Evolutionary conservation across 768 basidiomycete genomes (phyloP), one percentile per base, ranked within the genome.

Genomic region (Leccinum variicolor): DNA sequence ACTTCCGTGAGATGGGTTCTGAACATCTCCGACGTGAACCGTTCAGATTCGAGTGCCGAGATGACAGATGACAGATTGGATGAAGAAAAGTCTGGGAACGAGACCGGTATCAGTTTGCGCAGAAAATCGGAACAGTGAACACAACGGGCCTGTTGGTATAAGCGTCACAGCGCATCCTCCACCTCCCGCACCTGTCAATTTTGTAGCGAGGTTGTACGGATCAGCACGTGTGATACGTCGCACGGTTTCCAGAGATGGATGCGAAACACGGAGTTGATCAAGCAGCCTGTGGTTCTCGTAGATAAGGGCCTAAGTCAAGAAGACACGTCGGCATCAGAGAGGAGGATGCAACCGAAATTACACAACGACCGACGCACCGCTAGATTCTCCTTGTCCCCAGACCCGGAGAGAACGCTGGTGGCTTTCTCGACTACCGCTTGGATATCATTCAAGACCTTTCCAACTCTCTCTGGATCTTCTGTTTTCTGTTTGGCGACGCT

Each of bases 91-190:
- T 88, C 96, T 96, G 45, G 21, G 68, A 15, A 55, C 10, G 31
- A 45, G 4, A 43, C 23, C 8, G 5, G 8, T 13, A 19, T 57
- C 54, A 55, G 52, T 13, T 31, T 14, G 31, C 1, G 25, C 28
- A 19, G 3, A 28, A 23, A 3, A 28, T 21, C 21, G 19, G 45
- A 36, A 50, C 11, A 33, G 49, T 28, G 17, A 36, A 33, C 1
- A 23, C 1, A 7, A 75, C 87, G 62, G 64, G 95, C 96, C 84
- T 75, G 98, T 94, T 52, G 97, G 97, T 52, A 99, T 81, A 34
- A 98, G 82, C 13, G 95, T 96, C 29, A 98, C 93, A 5, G 94
- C 88, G 68, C 97, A 98, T n/a, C 97, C 97, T 25, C 97, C 97
- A 41, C 97, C 97, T 29, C 97, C 97, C 8, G 97, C 96, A 43